phyloP scores from a whole-genome alignment of 495 filamentous ascomycete genomes.

The Xylaria longipes region DNA sequence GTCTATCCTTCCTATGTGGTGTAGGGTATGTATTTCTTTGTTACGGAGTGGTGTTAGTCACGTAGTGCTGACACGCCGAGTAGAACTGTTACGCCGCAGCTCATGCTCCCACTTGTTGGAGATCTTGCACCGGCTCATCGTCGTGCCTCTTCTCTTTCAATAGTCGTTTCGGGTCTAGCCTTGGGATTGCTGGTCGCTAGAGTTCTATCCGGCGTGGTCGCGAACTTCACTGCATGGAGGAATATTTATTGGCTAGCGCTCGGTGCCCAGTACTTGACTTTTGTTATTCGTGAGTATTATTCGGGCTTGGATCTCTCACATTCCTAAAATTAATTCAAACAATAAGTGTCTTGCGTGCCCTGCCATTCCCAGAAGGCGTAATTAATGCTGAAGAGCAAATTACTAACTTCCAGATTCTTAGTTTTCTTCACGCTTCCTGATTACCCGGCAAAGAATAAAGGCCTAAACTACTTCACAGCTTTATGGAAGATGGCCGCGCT shows the following conservation, averaged over 20 bases:
- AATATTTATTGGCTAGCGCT: constrained; percentile 78
- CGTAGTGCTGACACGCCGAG: constrained; percentile 10
- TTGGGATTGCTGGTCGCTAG: constrained; percentile 75
- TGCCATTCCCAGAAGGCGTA: not conserved
- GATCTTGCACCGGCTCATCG: constrained; percentile 71
- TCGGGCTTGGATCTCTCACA: not conserved
- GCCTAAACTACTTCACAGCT: constrained; percentile 68
- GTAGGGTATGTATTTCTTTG: constrained; percentile 43
- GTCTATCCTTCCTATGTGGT: constrained; percentile 68
- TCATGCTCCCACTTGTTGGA: constrained; percentile 80
- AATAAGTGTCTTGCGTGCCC: not conserved
- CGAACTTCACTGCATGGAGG: constrained; percentile 72
- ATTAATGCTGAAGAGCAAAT: not conserved
- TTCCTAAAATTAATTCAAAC: not conserved
- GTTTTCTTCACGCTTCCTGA: constrained; percentile 77
- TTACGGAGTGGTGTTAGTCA: not conserved
- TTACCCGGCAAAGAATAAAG: constrained; percentile 73
- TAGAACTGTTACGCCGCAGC: constrained; percentile 78
- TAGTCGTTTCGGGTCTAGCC: constrained; percentile 73
- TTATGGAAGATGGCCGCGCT: constrained; percentile 67
- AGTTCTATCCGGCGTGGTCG: constrained; percentile 73
- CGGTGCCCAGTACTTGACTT: constrained; percentile 72
- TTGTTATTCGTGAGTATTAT: constrained; percentile 50
- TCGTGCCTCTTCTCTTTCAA: constrained; percentile 68
- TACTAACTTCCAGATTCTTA: constrained; percentile 1